Percentiles rank a stretch among this genome's conserved stretches.
These are phyloP conservation scores for Apium graveolens DNA, from an alignment of 129 eudicot genomes.

Conservation along the genomic window DNA sequence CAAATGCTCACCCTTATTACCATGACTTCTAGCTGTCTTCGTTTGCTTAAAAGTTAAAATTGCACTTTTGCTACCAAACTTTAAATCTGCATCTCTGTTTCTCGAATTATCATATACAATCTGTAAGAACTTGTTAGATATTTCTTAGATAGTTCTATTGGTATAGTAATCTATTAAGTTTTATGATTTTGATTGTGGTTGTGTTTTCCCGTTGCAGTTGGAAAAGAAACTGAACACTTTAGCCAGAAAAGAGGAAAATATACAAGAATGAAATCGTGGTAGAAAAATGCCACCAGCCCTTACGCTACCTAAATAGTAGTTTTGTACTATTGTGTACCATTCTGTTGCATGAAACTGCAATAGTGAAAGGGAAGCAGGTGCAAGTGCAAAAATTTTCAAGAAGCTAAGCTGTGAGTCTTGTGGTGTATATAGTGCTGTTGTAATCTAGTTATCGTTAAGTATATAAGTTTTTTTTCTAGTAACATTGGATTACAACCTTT, in stretches of 20 bases:
- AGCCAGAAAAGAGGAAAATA: conserved; percentile 28
- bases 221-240: conserved; percentile 44
- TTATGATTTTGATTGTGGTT: background rate
- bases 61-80: background rate
- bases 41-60: background rate
- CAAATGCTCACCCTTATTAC: background rate
- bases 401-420: background rate
- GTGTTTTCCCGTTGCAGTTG: conserved; percentile 39
- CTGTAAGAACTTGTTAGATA: background rate
- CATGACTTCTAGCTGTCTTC: background rate
- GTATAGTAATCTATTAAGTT: background rate
- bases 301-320: background rate
- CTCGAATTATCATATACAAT: background rate
- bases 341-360: background rate
- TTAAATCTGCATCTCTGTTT: background rate
- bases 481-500: background rate
- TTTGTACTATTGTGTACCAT: conserved; percentile 7
- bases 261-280: conserved; percentile 19
- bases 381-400: conserved; percentile 18
- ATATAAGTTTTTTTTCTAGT: background rate
- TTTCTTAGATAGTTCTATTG: background rate
- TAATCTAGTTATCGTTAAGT: conserved; percentile 9
- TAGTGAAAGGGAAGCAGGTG: conserved; percentile 7
- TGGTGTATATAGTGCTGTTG: conserved; percentile 14
- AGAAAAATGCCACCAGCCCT: background rate